Evolutionary conservation across 208 protist species (phyloP).

Genomic region (Leishmania tarentolae): DNA sequence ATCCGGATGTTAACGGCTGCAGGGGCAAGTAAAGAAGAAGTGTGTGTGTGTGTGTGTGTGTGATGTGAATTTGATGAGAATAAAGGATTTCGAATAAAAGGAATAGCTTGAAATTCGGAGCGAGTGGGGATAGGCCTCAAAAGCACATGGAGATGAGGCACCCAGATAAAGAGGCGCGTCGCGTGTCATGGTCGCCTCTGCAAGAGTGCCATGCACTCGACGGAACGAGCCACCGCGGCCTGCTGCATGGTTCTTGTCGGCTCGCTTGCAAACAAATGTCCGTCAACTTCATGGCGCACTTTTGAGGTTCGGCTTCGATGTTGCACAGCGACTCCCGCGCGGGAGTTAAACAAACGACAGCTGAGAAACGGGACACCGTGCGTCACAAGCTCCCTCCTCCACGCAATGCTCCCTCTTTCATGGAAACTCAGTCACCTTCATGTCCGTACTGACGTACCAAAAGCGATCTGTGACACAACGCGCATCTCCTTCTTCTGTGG

Average conservation of each 20-base stretch:
- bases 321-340: background rate
- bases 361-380: background rate
- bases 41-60: background rate
- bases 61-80: background rate
- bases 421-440: background rate
- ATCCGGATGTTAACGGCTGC: slow-evolving; percentile 2
- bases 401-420: background rate
- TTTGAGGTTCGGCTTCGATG: background rate
- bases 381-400: background rate
- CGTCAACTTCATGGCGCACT: background rate
- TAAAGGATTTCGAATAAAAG: background rate
- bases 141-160: background rate
- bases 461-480: background rate
- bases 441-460: background rate
- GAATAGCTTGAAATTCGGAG: background rate
- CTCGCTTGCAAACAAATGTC: background rate
- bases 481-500: background rate
- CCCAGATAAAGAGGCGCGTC: background rate
- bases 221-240: background rate
- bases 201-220: background rate
- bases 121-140: background rate
- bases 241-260: background rate
- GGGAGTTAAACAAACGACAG: background rate
- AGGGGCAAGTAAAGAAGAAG: background rate
- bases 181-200: background rate